Base-by-base conservation (phyloP, 495 filamentous ascomycete genomes). In the Xylaria palmicola region DNA sequence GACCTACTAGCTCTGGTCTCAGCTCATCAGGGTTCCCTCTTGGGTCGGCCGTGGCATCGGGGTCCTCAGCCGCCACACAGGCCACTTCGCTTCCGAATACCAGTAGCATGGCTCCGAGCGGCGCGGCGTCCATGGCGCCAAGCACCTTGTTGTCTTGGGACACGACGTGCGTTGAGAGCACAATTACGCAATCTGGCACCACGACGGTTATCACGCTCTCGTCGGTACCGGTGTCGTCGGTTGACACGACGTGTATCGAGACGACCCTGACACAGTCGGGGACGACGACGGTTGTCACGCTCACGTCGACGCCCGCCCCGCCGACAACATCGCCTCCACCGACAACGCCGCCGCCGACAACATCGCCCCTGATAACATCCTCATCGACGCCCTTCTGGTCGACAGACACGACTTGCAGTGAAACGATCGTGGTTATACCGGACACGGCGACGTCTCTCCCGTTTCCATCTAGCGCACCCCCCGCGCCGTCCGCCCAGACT, bases 111-210 rank as follows among this genome's bases (percentile, higher is more conserved):
- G 41, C 32, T 17, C 29, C 44, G 6, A 54, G 9, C 47, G 49
- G 58, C 13, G 12, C 39, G 12, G 13, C 64, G 24, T 64, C 60
- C 6, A 65, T 62, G 22, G 62, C 58, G 60, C 19, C 30, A 56
- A 51, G 56, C 27, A 60, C 63, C 4, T 56, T 62, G 12, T 62
- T 60, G 17, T 54, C 60, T 37, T 64, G 60, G 36, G 67, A 69
- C n/a, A 62, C 69, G 32, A 69, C 66, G 17, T 72, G 69, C 44
- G 66, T 62, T 12, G 69, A 72, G 51, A 72, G 59, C 55, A 69
- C 65, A 37, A 59, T 64, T 37, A 69, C 65, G 17, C 34, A 69
- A 41, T 64, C 67, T 22, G 60, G 62, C 49, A 53, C 67, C 20
- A 49, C 49, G 12, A 60, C 48, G 5, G 54, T 68, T 7, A 27